A percentile compares a stretch with the other conserved stretches of the same genome.
Conservation (phyloP, 139 green algal genomes). For the Chlorella sp. region DNA sequence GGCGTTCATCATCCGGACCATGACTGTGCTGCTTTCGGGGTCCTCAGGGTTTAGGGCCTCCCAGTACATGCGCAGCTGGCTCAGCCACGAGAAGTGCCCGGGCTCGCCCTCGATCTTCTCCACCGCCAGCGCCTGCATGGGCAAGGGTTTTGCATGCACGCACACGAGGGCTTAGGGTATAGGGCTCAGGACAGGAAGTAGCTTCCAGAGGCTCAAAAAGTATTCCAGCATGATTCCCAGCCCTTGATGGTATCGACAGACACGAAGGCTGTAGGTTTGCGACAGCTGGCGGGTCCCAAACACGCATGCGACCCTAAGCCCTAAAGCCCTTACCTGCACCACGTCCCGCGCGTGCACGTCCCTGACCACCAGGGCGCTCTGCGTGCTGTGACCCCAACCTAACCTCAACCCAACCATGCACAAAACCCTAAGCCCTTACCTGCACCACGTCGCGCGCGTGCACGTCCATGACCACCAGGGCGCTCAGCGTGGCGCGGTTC, state of each 20-base stretch:
- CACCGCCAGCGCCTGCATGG: conserved; percentile 15
- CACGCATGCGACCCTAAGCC: too few relatives aligned
- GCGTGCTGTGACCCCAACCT: too few relatives aligned
- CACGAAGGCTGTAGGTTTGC: too few relatives aligned
- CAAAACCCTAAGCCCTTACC: too few relatives aligned
- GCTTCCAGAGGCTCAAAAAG: too few relatives aligned
- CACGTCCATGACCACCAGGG: conserved; percentile 79
- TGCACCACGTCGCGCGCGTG: conserved; percentile 64
- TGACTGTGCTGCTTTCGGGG: conserved; percentile 29
- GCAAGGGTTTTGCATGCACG: too few relatives aligned
- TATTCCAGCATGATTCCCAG: too few relatives aligned
- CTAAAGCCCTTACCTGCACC: conserved; percentile 48
- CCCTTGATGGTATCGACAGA: too few relatives aligned
- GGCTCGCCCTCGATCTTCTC: conserved; percentile 38
- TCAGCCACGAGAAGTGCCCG: conserved; percentile 64
- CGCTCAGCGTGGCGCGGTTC: conserved; percentile 52
- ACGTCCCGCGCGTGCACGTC: conserved; percentile 75
- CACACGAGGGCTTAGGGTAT: too few relatives aligned
- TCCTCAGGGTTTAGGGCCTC: conserved; percentile 15
- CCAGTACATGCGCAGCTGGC: conserved; percentile 74
- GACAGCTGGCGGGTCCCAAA: too few relatives aligned
- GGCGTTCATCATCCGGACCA: conserved; percentile 74
- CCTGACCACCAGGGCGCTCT: conserved; percentile 72
- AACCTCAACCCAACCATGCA: too few relatives aligned
- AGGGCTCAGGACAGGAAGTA: too few relatives aligned